phyloP scores from a whole-genome alignment of 2,329 filamentous ascomycete species.

The Trichoderma arundinaceum region DNA sequence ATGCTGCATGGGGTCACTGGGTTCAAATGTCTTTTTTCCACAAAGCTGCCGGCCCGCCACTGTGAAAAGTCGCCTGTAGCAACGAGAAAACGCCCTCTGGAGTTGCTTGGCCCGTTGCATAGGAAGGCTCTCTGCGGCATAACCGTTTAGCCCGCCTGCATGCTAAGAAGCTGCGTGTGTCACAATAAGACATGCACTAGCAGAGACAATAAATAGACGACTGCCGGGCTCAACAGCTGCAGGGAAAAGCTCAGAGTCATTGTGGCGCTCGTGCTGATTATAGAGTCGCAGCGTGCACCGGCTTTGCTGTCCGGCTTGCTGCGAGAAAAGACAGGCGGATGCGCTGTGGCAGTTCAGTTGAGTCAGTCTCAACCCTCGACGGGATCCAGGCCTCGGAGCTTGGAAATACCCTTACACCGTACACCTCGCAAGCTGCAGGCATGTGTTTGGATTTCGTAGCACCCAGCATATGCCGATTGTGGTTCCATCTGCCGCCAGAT shows the following conservation, averaged over 20 bases:
- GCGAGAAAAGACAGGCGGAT: no score
- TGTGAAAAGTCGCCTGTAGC: neutral
- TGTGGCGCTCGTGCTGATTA: neutral
- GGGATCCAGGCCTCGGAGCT: no score
- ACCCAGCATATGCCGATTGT: no score
- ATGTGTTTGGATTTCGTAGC: no score
- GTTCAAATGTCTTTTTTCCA: neutral
- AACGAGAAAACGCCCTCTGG: neutral
- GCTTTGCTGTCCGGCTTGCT: no score
- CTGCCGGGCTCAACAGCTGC: slow-evolving; percentile 11
- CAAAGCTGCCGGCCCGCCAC: neutral
- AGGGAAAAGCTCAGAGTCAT: slow-evolving; percentile 16
- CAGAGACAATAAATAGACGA: slow-evolving; percentile 26
- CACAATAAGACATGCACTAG: slow-evolving; percentile 20
- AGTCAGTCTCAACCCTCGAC: no score
- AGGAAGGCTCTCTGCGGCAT: slow-evolving; percentile 5
- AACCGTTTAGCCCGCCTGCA: slow-evolving; percentile 5
- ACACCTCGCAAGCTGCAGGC: no score
- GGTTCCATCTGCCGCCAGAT: no score
- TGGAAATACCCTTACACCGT: no score
- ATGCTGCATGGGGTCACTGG: slow-evolving; percentile 1
- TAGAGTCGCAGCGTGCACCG: no score
- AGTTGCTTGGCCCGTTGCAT: neutral
- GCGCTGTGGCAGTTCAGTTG: no score
- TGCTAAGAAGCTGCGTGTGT: slow-evolving; percentile 17